Evolutionary conservation across 495 filamentous ascomycete genomes (phyloP).

Genomic region (Astrocystis sublimbata): DNA sequence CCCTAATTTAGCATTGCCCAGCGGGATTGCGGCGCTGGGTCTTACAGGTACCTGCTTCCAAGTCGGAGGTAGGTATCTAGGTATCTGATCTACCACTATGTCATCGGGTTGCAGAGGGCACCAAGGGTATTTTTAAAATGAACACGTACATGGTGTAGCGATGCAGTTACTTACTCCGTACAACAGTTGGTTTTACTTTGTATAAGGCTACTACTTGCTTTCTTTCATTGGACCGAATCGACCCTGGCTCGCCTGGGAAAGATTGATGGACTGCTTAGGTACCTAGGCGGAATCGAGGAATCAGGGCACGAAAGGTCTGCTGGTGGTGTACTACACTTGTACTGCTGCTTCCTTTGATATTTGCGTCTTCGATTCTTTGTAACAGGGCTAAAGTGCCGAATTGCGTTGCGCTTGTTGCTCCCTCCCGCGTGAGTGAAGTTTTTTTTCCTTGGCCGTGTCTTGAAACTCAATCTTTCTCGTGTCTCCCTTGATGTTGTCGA

Average conservation of each 20-base stretch:
- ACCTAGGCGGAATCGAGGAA: background rate
- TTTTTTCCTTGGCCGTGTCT: background rate
- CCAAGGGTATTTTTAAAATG: background rate
- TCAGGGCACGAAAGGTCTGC: background rate
- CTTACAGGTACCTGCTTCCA: background rate
- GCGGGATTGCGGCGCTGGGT: background rate
- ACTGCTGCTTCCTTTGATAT: background rate
- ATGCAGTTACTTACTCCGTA: background rate
- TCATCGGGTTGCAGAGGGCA: background rate
- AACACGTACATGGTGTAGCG: background rate
- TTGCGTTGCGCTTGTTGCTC: background rate
- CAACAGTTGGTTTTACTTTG: too few species aligned
- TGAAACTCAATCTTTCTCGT: background rate
- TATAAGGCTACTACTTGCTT: too few species aligned
- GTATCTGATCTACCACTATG: background rate
- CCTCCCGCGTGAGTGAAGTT: background rate
- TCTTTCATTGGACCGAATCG: too few species aligned
- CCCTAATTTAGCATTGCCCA: background rate
- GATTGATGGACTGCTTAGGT: too few species aligned
- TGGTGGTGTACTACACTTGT: background rate
- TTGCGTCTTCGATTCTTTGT: background rate
- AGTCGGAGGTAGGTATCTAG: background rate
- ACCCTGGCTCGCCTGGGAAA: too few species aligned
- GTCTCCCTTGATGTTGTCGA: background rate
- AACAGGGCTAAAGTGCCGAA: background rate